Conservation (phyloP, 2,329 filamentous ascomycete species). For the Seiridium unicorne region DNA sequence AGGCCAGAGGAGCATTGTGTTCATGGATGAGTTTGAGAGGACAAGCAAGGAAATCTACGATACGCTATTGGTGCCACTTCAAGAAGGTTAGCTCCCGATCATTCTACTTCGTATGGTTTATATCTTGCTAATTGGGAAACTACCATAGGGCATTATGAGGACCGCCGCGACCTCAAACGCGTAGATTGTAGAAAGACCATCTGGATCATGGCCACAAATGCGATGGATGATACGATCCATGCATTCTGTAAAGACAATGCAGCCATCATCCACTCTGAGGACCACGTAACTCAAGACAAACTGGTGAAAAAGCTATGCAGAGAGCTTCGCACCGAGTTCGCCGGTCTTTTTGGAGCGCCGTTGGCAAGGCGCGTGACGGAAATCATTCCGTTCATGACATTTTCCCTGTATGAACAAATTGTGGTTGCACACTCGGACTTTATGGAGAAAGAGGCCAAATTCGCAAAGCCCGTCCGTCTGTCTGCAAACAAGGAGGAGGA, state of each 20-base stretch:
- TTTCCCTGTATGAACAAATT: slow-evolving; percentile 25
- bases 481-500: slow-evolving; percentile 22
- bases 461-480: slow-evolving; percentile 25
- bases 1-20: slow-evolving; percentile 39
- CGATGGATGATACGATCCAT: slow-evolving; percentile 35
- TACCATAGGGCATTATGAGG: slow-evolving; percentile 31
- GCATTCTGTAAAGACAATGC: slow-evolving; percentile 31
- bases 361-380: slow-evolving; percentile 39
- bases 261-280: slow-evolving; percentile 8
- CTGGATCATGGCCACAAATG: slow-evolving; percentile 48
- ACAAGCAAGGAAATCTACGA: slow-evolving; percentile 36
- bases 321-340: slow-evolving; percentile 11
- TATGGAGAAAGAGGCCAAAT: slow-evolving; percentile 27
- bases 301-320: slow-evolving; percentile 14
- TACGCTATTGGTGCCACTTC: slow-evolving; percentile 41
- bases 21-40: slow-evolving; percentile 52
- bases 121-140: too few species aligned
- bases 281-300: slow-evolving; percentile 8
- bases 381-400: slow-evolving; percentile 22
- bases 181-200: slow-evolving; percentile 43
- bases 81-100: slow-evolving; percentile 30
- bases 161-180: slow-evolving; percentile 29
- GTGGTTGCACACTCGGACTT: slow-evolving; percentile 41
- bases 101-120: too few species aligned
- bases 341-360: slow-evolving; percentile 23